Evolutionary conservation across 305 asterid genomes (phyloP).

Genomic region (Rubia balearica): DNA sequence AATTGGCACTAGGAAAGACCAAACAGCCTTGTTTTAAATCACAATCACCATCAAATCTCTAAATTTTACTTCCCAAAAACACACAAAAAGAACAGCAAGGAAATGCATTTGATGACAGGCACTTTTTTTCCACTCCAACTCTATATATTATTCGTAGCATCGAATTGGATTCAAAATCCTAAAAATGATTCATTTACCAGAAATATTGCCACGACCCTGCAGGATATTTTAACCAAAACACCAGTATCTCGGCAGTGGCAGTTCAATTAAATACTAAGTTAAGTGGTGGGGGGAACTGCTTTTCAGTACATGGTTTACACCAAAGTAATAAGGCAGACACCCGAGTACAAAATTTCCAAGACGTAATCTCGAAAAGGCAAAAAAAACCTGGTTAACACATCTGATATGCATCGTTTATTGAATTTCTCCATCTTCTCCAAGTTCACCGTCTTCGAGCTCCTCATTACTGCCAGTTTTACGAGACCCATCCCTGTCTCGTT

Average conservation of each 20-base stretch:
- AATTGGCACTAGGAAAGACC: background rate
- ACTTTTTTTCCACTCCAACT: background rate
- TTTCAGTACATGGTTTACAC: background rate
- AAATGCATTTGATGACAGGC: too few relatives aligned
- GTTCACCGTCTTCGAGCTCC: constrained; percentile 98
- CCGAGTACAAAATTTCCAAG: background rate
- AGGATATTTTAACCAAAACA: background rate
- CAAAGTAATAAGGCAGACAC: background rate
- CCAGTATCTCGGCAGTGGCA: background rate
- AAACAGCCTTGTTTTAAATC: background rate
- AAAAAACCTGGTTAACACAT: too few relatives aligned
- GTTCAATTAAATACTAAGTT: background rate
- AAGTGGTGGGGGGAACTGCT: background rate
- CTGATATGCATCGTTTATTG: constrained; percentile 28
- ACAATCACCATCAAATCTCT: background rate
- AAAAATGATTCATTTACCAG: background rate
- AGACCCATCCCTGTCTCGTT: constrained; percentile 61
- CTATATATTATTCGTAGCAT: background rate
- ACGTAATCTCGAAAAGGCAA: background rate
- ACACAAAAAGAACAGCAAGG: background rate
- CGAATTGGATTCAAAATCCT: too few relatives aligned
- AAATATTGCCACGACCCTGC: background rate
- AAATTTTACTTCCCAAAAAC: too few relatives aligned
- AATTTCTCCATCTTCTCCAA: constrained; percentile 98
- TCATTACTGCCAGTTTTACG: constrained; percentile 54